Base-by-base conservation (phyloP, 495 filamentous ascomycete genomes). In the Penicillium canariense region DNA sequence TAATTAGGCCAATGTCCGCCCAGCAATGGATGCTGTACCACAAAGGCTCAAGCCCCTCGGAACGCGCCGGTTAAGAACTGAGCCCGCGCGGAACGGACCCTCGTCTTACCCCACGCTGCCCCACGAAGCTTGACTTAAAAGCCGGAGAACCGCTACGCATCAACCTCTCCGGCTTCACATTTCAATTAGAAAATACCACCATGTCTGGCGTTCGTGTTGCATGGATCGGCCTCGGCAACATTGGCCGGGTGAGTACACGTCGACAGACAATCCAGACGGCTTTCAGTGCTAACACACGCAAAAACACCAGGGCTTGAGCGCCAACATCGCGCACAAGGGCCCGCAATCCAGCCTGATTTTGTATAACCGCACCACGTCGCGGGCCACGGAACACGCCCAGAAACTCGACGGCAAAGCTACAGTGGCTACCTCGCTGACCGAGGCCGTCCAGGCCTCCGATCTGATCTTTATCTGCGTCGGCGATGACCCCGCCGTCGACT, bases 211-310 rank as follows among this genome's bases (percentile, higher is more conserved):
- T 22, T 15, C 59, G 55, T 22, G 63, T 76, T 14, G 76, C 91
- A 62, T 96, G 87, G 85, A 87, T 96, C 50, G 91, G 91, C 47
- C 77, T 96, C 49, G 91, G 91, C 8, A 96, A 96, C 69, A 96
- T 96, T 82, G 91, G 91, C 55, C 78, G 88, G 54, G 90, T 91
- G 77, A 75, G 84, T 76, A 32, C 25, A 40, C 32, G n/a, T 39
- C 48, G 22, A 11, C 14, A 6, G 30, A 43, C 17, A 15, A 8
- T 23, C 31, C 59, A 49, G 12, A 27, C 20, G 32, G 40, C 40
- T 38, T 36, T 14, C 35, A 26, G 8, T 30, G 14, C 42, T 34
- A 48, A 18, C n/a, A 10, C 17, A 23, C 3, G 20, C n/a, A 27
- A 34, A 20, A 42, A 38, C 23, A 48, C 4, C 68, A 94, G 88